phyloP scores from a whole-genome alignment of 805 yeast genomes.

The Candida germanica region DNA sequence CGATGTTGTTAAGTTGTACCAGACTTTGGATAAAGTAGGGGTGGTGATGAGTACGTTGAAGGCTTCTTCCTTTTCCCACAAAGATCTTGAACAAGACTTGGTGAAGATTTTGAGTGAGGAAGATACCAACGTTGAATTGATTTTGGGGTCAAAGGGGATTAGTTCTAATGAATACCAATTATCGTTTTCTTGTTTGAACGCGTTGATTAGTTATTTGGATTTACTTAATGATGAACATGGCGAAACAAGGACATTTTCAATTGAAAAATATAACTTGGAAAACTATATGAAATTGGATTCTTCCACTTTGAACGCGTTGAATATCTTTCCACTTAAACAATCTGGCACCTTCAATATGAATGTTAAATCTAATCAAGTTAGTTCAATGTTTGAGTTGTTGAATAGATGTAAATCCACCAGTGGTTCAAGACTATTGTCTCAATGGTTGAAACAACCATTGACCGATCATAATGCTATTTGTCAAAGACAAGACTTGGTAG shows the following conservation, averaged over 20 bases:
- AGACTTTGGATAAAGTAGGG: constrained; percentile 70
- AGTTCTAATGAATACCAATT: constrained; percentile 40
- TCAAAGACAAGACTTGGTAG: constrained; percentile 74
- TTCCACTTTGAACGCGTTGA: constrained; percentile 84
- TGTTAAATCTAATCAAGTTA: constrained; percentile 20
- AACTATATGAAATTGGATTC: constrained; percentile 88
- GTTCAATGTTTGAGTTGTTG: constrained; percentile 74
- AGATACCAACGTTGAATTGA: constrained; percentile 35
- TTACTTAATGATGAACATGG: constrained; percentile 48
- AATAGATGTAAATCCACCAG: constrained; percentile 86
- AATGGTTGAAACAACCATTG: constrained; percentile 96
- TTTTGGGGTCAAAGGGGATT: constrained; percentile 55
- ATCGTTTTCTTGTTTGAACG: constrained; percentile 63
- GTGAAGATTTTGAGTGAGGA: constrained; percentile 52
- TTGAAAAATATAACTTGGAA: constrained; percentile 68
- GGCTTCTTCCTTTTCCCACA: constrained; percentile 54
- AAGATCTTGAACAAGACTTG: constrained; percentile 76
- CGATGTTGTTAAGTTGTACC: constrained; percentile 62
- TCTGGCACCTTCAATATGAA: constrained; percentile 14
- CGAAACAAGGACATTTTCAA: constrained; percentile 47
- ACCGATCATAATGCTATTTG: constrained; percentile 58
- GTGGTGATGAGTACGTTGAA: constrained; percentile 64
- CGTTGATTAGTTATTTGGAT: constrained; percentile 66
- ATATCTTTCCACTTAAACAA: constrained; percentile 63
- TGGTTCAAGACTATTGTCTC: constrained; percentile 84